Evolutionary conservation across 345 rosid genomes (phyloP), one percentile per base, ranked within the genome.

Genomic region (Toxicodendron radicans): DNA sequence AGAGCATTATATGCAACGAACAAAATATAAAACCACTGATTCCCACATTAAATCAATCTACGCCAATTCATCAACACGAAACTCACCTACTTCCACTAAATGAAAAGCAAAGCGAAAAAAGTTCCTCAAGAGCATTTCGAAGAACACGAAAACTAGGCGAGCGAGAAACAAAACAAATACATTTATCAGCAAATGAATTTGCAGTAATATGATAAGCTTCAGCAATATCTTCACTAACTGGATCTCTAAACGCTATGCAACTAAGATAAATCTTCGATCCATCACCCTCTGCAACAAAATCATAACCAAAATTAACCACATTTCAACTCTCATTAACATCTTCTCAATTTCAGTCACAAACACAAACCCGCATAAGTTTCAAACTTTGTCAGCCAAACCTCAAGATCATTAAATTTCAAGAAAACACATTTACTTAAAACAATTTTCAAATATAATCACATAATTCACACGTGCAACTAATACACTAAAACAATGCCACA

Each of bases 251-350:
- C 49, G 98, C 90, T 68, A 93, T 85, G 87, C 99, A 95, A 67
- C 97, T 91, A 80, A 95, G 92, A 75, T 91, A 93, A 75, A 95
- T 93, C 80, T 95, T 93, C 18, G 99, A 83, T 9, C 99, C 99
- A 87, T 93, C 98, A 56, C 99, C 99, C 96, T 95, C 99, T 93
- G 93, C 75, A 71, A 33, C 66, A 63, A 64, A 72, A 17, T 48
- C 18, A 24, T 3, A 13, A 51, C 18, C 3, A 13, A 24, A 66
- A 21, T 1, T 16, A 58, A 58, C 46, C 10, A 4, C 33, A 54
- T 33, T 53, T 12, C 2, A 68, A 32, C 48, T 62, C 7, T 1
- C 21, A 30, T 62, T 10, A 64, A 13, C 53, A 49, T 49, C 17
- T 49, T 49, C 53, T 49, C 5, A 49, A 49, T 13, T 13, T 49